Conservation (phyloP, 1,284 basidiomycete species). For the Puccinia horiana region DNA sequence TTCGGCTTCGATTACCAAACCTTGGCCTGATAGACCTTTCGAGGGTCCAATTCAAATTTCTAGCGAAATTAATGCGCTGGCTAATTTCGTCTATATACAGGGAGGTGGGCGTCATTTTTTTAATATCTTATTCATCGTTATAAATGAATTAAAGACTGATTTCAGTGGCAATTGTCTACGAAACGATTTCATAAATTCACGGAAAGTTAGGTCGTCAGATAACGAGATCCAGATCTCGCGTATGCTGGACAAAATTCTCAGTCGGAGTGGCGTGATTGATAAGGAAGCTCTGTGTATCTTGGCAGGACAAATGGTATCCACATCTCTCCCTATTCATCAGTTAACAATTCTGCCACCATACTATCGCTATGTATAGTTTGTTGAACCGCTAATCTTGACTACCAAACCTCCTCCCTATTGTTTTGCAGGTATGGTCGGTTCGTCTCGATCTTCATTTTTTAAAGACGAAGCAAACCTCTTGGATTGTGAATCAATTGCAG, state of each 20-base stretch:
- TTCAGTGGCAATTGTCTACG: not conserved
- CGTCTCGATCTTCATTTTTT: slow-evolving; percentile 85
- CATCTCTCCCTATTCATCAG: no score
- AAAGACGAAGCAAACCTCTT: slow-evolving; percentile 88
- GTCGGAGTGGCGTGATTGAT: slow-evolving; percentile 87
- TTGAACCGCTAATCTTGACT: not conserved
- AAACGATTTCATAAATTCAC: not conserved
- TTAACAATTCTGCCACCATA: no score
- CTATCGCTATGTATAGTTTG: slow-evolving; percentile 31
- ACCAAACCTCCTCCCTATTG: not conserved
- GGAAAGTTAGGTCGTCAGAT: slow-evolving; percentile 70
- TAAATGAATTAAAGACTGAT: not conserved
- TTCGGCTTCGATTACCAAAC: slow-evolving; percentile 84
- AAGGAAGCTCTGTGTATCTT: slow-evolving; percentile 90
- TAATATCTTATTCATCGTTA: slow-evolving; percentile 5
- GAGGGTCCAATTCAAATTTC: slow-evolving; percentile 86
- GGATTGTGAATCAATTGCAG: slow-evolving; percentile 89
- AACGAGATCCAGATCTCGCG: slow-evolving; percentile 87
- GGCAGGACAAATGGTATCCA: slow-evolving; percentile 80
- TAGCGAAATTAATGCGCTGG: slow-evolving; percentile 93
- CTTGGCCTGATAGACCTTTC: slow-evolving; percentile 81
- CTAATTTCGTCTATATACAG: slow-evolving; percentile 81
- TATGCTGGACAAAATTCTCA: slow-evolving; percentile 89
- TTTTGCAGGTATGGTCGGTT: slow-evolving; percentile 82
- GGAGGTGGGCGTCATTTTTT: slow-evolving; percentile 66